Conservation (phyloP, 495 filamentous ascomycete species). For the Lepidopterella palustris region DNA sequence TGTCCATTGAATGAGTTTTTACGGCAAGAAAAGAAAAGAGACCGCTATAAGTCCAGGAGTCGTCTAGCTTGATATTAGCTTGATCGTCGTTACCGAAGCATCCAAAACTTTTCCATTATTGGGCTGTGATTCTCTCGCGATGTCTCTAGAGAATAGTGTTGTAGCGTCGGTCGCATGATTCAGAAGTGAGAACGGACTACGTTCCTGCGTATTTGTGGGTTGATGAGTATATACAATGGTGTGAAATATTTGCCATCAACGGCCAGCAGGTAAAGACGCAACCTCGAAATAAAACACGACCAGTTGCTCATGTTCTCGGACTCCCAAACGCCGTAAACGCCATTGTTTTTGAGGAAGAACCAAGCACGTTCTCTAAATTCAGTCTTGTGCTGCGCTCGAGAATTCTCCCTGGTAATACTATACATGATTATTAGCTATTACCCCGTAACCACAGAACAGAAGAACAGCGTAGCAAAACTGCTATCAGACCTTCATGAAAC, state of each 20-base stretch:
- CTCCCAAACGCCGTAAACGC: neutral
- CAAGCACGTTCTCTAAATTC: neutral
- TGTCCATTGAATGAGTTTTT: neutral
- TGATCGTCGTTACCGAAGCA: too few relatives aligned
- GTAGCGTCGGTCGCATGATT: too few relatives aligned
- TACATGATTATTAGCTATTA: neutral
- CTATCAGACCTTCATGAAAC: constrained; percentile 14
- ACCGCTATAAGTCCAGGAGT: too few relatives aligned
- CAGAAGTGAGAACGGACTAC: too few relatives aligned
- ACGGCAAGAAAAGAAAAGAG: too few relatives aligned
- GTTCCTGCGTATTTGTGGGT: too few relatives aligned
- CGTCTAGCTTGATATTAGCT: too few relatives aligned
- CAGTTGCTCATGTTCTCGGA: neutral
- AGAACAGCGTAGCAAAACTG: neutral
- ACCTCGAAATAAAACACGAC: neutral
- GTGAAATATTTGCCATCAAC: neutral
- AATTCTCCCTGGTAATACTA: constrained; percentile 28
- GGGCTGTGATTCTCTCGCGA: too few relatives aligned
- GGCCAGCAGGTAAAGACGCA: neutral
- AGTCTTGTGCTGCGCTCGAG: constrained; percentile 23
- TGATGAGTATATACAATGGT: too few relatives aligned
- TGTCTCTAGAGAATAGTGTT: too few relatives aligned
- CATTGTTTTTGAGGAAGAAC: neutral
- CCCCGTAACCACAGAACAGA: neutral
- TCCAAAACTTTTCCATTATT: too few relatives aligned